Percentiles rank a stretch among this genome's conserved stretches.
These are phyloP conservation scores for Theobroma cacao DNA, from an alignment of 345 rosid species.

Conservation along the genomic window DNA sequence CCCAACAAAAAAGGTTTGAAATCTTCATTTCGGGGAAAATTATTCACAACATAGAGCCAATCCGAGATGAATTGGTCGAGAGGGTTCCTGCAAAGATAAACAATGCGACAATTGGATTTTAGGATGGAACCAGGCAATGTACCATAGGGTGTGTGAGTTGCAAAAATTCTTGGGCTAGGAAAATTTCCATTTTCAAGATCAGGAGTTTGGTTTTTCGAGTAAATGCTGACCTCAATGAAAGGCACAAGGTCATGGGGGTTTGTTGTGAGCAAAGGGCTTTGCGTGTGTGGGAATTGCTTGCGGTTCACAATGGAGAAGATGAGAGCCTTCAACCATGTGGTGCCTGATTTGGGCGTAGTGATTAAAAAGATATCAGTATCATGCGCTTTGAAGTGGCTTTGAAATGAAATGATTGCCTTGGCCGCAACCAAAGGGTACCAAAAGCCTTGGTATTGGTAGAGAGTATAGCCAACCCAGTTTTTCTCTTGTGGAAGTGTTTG, in stretches of 20 bases:
- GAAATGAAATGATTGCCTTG: neutral
- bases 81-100: neutral
- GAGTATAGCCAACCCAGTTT: no score
- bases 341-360: neutral
- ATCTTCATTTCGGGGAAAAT: no score
- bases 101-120: neutral
- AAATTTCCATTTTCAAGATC: neutral
- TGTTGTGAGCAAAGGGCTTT: neutral
- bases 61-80: neutral
- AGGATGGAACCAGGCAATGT: neutral
- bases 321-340: neutral
- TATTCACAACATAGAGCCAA: neutral
- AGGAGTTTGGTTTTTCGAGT: neutral
- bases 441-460: no score
- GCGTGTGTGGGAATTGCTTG: neutral
- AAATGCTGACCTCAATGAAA: neutral
- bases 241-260: neutral
- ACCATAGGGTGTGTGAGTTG: neutral
- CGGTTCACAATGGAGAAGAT: neutral
- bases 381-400: neutral
- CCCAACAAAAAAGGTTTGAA: no score
- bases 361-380: neutral
- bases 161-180: neutral
- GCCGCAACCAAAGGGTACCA: neutral
- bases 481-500: no score